Evolutionary conservation across 2,329 filamentous ascomycete genomes (phyloP), one percentile per base, ranked within the genome.

Genomic region (Amylocarpus encephaloides): DNA sequence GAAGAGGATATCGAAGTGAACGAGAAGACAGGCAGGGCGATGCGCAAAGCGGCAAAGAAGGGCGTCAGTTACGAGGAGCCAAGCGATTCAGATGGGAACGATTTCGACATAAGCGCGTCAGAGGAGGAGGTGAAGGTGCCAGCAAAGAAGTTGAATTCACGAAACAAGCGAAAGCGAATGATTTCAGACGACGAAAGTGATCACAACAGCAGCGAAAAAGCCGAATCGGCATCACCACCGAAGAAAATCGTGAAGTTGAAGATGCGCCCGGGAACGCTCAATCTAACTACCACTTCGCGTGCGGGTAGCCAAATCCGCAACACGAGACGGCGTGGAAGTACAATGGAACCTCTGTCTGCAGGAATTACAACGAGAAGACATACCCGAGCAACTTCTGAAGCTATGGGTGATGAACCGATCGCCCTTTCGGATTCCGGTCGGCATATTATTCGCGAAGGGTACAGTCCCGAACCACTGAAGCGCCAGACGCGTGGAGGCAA

Each of bases 361-460:
- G 59, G 57, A 11, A 29, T 58, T 15, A 40, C 51, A 38, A 43
- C 51, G 30, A 56, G 63, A 45, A 60, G 62, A 43, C 12, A 46
- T 29, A 66, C 62, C 32, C 58, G 63, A 36, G 63, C 62, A 44
- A 59, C 62, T 45, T 62, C 62, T 5, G 68, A 48, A 79, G 78
- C 75, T 40, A 78, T 81, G 42, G 70, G 71, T 0, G 74, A 77
- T 29, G 77, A 80, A 39, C 72, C 82, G 6, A 64, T 82, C 4
- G 78, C 83, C 59, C 68, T 84, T 12, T 77, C 80, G 5, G 77
- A 72, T 58, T 83, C 80, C 6, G 81, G 80, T n/a, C 74, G 71
- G 50, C 80, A 84, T 55, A 74, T 70, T 2, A 67, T 73, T 29
- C 71, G 76, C 35, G 69, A 69, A 15, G 78, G 77, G 26, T 71